phyloP scores from a whole-genome alignment of 192 early-diverging fungal genomes.

The Backusella parvicylindrica region DNA sequence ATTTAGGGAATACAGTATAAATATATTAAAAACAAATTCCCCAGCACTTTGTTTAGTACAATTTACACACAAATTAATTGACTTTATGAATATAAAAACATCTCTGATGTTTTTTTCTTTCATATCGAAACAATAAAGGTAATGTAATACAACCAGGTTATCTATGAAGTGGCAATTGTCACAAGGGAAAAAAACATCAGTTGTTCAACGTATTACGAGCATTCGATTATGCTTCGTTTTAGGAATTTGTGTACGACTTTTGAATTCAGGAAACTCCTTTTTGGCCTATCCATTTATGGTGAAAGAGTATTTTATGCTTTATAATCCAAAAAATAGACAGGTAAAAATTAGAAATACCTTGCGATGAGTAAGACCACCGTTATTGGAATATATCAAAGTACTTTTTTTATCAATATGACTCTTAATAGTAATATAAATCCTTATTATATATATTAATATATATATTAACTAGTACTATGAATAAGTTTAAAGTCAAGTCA shows the following conservation, averaged over 20 bases:
- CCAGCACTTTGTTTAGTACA: neutral
- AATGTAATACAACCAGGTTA: neutral
- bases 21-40: neutral
- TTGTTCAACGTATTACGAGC: neutral
- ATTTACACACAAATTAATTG: neutral
- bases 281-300: neutral
- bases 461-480: neutral
- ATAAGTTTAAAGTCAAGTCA: neutral
- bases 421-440: neutral
- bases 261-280: neutral
- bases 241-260: neutral
- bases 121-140: neutral
- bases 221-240: neutral
- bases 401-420: neutral
- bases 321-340: neutral
- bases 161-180: neutral
- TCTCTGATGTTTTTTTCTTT: neutral
- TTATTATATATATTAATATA: neutral
- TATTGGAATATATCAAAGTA: neutral
- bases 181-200: neutral
- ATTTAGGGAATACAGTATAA: neutral
- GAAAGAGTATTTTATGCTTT: neutral
- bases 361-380: neutral
- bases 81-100: neutral
- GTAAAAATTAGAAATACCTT: too few relatives aligned